Percentiles rank a stretch among this genome's conserved stretches.
Evolutionary conservation across 2,329 filamentous ascomycete genomes (phyloP).

Genomic region (Westerdykella aurantiaca): DNA sequence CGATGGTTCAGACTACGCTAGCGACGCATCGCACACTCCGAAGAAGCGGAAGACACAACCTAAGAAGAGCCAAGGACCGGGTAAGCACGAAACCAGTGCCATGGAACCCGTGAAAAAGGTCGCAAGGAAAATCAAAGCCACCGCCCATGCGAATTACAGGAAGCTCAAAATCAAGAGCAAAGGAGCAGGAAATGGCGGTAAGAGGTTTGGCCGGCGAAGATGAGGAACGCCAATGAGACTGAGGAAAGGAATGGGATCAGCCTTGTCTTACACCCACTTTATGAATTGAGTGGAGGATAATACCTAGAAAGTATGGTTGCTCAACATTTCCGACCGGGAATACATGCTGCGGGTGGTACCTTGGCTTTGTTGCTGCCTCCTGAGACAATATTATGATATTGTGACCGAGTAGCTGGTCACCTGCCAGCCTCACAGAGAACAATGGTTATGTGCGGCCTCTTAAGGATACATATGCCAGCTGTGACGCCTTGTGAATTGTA

Average conservation of each 20-base stretch:
- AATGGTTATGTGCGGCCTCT: slow-evolving; percentile 5
- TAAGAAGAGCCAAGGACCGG: slow-evolving; percentile 10
- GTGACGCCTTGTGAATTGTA: not conserved
- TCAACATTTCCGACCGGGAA: too few relatives aligned
- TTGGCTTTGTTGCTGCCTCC: too few relatives aligned
- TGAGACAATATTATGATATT: too few relatives aligned
- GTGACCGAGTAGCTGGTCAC: slow-evolving; percentile 2
- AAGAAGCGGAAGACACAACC: slow-evolving; percentile 22
- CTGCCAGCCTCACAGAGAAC: not conserved
- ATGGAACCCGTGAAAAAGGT: slow-evolving; percentile 34
- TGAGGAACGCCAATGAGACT: slow-evolving; percentile 1
- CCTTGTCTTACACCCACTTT: too few relatives aligned
- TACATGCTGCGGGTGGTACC: too few relatives aligned
- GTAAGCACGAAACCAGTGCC: slow-evolving; percentile 12
- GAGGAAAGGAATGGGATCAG: too few relatives aligned
- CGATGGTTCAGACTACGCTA: slow-evolving; percentile 40
- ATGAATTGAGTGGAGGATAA: too few relatives aligned
- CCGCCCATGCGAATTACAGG: slow-evolving; percentile 45
- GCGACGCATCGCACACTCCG: slow-evolving; percentile 33
- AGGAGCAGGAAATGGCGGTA: slow-evolving; percentile 37
- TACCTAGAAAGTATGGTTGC: too few relatives aligned
- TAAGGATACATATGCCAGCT: not conserved
- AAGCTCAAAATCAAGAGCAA: slow-evolving; percentile 49
- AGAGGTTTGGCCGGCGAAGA: slow-evolving; percentile 35
- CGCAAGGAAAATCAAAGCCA: slow-evolving; percentile 42